Conservation (phyloP, 768 basidiomycete species). For the Daedaleopsis sinensis region DNA sequence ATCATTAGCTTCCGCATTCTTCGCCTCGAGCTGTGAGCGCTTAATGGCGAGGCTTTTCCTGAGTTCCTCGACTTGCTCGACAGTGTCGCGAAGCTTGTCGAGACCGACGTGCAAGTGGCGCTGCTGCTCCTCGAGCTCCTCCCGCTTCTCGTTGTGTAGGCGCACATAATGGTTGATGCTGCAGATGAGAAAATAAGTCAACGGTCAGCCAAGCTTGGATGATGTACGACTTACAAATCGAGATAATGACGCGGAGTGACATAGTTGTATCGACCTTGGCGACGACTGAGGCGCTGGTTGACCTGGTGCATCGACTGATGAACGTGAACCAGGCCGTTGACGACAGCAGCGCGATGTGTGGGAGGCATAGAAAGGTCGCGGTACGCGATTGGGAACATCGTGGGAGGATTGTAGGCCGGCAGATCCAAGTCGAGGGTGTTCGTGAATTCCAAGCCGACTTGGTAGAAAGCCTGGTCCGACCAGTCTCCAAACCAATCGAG, state of each 20-base stretch:
- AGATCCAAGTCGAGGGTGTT: constrained; percentile 91
- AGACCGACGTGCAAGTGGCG: constrained; percentile 97
- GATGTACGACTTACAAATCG: constrained; percentile 79
- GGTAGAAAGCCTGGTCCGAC: constrained; percentile 98
- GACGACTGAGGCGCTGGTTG: constrained; percentile 85
- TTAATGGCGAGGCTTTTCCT: constrained; percentile 95
- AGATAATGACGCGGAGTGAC: constrained; percentile 98
- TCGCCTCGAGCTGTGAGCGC: constrained; percentile 88
- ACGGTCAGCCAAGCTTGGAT: neutral
- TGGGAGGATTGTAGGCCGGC: constrained; percentile 76
- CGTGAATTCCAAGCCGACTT: constrained; percentile 97
- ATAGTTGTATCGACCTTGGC: constrained; percentile 95
- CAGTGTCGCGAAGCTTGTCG: constrained; percentile 94
- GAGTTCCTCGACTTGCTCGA: constrained; percentile 95
- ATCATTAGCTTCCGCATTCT: constrained; percentile 94
- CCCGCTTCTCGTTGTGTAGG: constrained; percentile 93
- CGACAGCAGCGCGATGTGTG: constrained; percentile 84
- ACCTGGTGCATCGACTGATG: constrained; percentile 89
- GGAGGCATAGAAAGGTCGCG: constrained; percentile 86
- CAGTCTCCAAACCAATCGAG: constrained; percentile 99
- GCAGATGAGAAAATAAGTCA: constrained; percentile 13
- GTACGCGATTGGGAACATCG: constrained; percentile 88
- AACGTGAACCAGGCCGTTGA: constrained; percentile 92
- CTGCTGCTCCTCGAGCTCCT: constrained; percentile 97
- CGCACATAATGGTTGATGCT: constrained; percentile 98